Evolutionary conservation across 129 eudicot genomes (phyloP).

Genomic region (Flaveria bidentis): DNA sequence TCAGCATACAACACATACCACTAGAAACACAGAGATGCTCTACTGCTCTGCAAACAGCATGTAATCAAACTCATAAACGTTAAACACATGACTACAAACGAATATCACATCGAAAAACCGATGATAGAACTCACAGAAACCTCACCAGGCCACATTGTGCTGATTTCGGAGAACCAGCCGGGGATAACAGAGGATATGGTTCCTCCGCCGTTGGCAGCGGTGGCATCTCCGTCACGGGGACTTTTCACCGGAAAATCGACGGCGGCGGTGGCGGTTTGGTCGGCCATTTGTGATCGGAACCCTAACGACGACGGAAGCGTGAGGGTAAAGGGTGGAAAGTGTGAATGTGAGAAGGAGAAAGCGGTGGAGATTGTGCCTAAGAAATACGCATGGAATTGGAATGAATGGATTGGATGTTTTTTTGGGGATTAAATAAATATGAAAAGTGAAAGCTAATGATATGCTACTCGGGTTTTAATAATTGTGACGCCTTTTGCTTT

Average conservation of each 20-base stretch:
- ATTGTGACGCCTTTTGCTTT: too few species aligned
- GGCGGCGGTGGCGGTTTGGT: conserved; percentile 27
- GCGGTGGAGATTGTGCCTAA: conserved; percentile 38
- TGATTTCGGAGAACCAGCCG: conserved; percentile 97
- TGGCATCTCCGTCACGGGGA: conserved; percentile 42
- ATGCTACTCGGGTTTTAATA: too few species aligned
- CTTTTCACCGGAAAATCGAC: conserved; percentile 51
- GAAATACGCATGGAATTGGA: conserved; percentile 35
- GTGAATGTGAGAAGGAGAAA: conserved; percentile 1
- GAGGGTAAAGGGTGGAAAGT: not conserved
- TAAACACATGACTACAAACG: not conserved
- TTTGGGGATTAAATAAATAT: not conserved
- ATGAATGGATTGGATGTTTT: conserved; percentile 19
- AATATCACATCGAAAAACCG: not conserved
- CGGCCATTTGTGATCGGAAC: conserved; percentile 32
- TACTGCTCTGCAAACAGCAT: conserved; percentile 14
- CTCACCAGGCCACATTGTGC: conserved; percentile 99
- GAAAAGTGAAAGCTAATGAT: too few species aligned
- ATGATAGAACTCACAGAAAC: not conserved
- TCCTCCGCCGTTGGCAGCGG: conserved; percentile 34
- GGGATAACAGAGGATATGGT: conserved; percentile 72
- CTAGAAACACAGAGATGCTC: conserved; percentile 1
- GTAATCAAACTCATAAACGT: not conserved
- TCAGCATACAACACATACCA: not conserved
- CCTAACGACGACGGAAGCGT: conserved; percentile 26